Evolutionary conservation across 2,329 filamentous ascomycete species (phyloP).

Genomic region (Aaosphaeria arxii): DNA sequence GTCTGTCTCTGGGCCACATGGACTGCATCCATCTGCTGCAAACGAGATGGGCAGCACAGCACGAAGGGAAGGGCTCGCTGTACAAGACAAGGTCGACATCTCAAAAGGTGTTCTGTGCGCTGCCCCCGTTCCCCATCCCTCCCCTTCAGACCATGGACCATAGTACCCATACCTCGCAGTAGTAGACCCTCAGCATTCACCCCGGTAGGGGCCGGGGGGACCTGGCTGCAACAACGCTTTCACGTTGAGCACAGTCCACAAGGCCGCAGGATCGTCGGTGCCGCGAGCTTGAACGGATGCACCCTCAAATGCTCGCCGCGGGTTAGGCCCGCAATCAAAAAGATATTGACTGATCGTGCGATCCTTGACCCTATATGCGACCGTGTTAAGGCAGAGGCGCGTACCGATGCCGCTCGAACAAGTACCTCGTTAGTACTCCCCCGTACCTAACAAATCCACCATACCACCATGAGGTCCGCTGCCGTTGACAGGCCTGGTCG

Average conservation of each 20-base stretch:
- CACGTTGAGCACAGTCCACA: constrained; percentile 34
- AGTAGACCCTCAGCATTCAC: constrained; percentile 1
- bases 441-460: constrained; percentile 25
- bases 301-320: constrained; percentile 28
- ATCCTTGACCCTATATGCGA: constrained; percentile 27
- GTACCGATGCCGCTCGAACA: constrained; percentile 32
- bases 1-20: constrained; percentile 27
- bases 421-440: constrained; percentile 16
- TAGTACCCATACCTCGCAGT: neutral
- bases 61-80: constrained; percentile 5
- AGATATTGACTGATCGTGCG: constrained; percentile 37
- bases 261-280: constrained; percentile 33
- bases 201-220: constrained; percentile 15
- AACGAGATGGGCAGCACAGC: constrained; percentile 27
- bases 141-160: neutral
- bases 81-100: too few species aligned
- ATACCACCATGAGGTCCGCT: constrained; percentile 18
- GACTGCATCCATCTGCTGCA: constrained; percentile 16
- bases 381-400: constrained; percentile 17
- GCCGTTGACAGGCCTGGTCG: constrained; percentile 13
- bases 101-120: neutral
- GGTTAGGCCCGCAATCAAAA: constrained; percentile 34
- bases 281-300: constrained; percentile 33
- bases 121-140: constrained; percentile 18
- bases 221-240: constrained; percentile 23